Conservation (phyloP, 164 flowering plant species). For the Piper longum region DNA sequence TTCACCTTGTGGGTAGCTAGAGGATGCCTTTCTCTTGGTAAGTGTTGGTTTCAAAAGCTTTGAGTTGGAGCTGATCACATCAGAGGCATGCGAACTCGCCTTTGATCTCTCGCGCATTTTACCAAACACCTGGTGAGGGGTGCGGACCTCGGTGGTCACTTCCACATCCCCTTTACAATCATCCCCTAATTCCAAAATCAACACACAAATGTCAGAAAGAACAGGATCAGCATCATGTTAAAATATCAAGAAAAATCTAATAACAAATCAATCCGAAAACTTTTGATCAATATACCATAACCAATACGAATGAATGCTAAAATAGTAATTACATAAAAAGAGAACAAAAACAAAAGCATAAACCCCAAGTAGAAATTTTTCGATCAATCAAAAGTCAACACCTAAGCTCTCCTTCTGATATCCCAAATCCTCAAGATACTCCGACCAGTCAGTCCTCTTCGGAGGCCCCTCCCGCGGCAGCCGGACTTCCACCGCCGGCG, state of each 20-base stretch:
- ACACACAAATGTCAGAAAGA: not conserved
- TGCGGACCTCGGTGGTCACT: conserved; percentile 51
- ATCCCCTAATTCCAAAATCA: conserved; percentile 8
- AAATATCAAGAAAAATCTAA: not conserved
- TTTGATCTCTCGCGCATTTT: conserved; percentile 21
- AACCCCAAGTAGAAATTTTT: not conserved
- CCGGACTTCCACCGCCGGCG: not conserved
- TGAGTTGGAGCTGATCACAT: not conserved
- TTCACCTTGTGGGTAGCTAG: conserved; percentile 13
- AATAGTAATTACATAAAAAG: not conserved
- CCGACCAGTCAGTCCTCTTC: conserved; percentile 52
- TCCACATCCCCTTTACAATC: conserved; percentile 26
- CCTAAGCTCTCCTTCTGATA: conserved; percentile 1
- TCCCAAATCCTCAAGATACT: conserved; percentile 25
- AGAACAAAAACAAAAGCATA: not conserved
- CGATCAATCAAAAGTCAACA: not conserved
- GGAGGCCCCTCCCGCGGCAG: not conserved
- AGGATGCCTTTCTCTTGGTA: conserved; percentile 15
- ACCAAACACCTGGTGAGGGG: conserved; percentile 33
- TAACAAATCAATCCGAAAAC: not conserved
- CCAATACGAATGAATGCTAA: too few species aligned
- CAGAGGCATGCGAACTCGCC: conserved; percentile 4
- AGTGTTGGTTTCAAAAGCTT: conserved; percentile 21
- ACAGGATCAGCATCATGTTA: not conserved
- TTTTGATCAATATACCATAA: too few species aligned